Conservation (phyloP, 345 rosid genomes). For the Hypericum androsaemum region DNA sequence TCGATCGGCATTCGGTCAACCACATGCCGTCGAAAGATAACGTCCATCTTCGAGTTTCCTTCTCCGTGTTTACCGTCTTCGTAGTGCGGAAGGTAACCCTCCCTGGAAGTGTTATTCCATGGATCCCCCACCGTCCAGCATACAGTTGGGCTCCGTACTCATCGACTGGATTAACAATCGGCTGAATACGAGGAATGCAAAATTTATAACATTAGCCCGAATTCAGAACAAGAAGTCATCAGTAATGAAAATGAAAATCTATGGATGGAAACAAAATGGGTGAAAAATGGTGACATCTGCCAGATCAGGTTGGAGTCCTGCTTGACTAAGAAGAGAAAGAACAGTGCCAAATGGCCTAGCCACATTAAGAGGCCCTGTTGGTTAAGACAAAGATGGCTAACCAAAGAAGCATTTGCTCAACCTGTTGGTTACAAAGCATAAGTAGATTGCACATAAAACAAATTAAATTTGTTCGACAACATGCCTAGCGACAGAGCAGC, state of each 20-base stretch:
- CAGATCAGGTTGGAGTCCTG: no score
- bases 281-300: no score
- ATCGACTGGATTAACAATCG: slow-evolving; percentile 55
- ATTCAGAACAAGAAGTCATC: neutral
- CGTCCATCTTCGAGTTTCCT: slow-evolving; percentile 41
- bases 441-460: no score
- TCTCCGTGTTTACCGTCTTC: slow-evolving; percentile 44
- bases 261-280: no score
- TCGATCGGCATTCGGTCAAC: slow-evolving; percentile 92
- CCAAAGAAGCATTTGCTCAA: no score
- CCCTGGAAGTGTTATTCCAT: slow-evolving; percentile 76
- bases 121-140: slow-evolving; percentile 94
- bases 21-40: slow-evolving; percentile 69
- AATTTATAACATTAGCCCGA: slow-evolving; percentile 3
- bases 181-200: slow-evolving; percentile 37
- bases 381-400: no score
- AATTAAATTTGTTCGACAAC: no score
- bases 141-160: slow-evolving; percentile 80
- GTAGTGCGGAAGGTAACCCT: slow-evolving; percentile 93
- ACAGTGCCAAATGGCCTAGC: no score
- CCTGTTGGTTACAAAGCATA: no score
- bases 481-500: no score
- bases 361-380: no score
- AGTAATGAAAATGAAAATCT: neutral
- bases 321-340: no score